Base-by-base conservation (phyloP, 352 stramenopile species). In the Phytophthora ohioensis region DNA sequence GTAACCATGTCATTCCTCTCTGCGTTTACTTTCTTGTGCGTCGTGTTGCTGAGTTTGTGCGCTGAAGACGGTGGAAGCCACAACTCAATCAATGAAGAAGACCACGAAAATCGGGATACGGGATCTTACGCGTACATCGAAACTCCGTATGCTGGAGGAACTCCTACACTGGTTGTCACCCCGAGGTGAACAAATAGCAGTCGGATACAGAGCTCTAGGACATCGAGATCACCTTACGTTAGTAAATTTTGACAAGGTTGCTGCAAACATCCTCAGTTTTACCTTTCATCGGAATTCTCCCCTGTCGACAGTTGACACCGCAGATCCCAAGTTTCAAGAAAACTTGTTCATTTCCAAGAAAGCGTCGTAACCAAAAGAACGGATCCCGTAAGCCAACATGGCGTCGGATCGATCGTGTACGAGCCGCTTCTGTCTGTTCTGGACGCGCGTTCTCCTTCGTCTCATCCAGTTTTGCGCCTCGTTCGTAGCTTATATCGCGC, bases 401-500 rank as follows among this genome's bases (percentile, higher is more conserved):
- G 47, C 46, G 15, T 57, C 42, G 21, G 59, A 21, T 45, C 45
- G 9, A 48, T 49, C 36, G 7, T 31, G 27, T 45, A 32, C 42
- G 17, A 66, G 34, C 46, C 36, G 56, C 2, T 32, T 75, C 11
- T 73, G 65, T 15, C 59, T 69, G 39, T 59, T 85, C 5, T 79
- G 63, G 54, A 69, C 75, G 38, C 79, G 82, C 4, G 65, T 80
- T 68, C 11, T 88, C 11, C 65, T 93, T 39, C 86, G 86, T 48
- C 72, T 91, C 46, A 64, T 92, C 42, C 80, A 93, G 56, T 91
- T 91, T 54, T 64, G 69, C 34, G 76, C 72, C 70, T 87, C 75
- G 48, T 49, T 93, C 15, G 55, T 91, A 27, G 82, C 84, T 30
- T 75, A 88, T 55, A 73, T 90, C 30, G 78, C 78, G 49, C 66